Conservation (phyloP, 345 rosid genomes). For the Gossypium arboreum region DNA sequence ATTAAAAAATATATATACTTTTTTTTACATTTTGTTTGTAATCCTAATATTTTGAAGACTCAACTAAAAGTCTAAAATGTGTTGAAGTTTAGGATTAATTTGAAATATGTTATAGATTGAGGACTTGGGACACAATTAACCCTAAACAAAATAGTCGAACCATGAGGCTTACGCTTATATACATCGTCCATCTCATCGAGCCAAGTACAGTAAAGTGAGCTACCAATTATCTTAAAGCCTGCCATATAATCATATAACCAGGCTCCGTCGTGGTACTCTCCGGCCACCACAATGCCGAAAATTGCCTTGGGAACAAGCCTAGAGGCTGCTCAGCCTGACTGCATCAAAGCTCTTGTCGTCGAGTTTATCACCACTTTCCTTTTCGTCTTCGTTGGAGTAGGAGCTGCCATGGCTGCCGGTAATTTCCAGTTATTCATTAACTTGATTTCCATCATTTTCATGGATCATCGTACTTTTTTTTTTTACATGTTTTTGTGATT, state of each 20-base stretch:
- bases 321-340: conserved; percentile 62
- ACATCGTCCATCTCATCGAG: neutral
- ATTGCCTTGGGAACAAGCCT: conserved; percentile 55
- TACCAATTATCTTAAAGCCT: neutral
- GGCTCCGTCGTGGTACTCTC: neutral
- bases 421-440: neutral
- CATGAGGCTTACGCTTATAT: neutral
- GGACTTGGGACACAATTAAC: too few relatives aligned
- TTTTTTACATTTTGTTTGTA: too few relatives aligned
- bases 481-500: neutral
- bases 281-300: conserved; percentile 42
- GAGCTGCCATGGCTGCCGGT: conserved; percentile 79
- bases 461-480: neutral
- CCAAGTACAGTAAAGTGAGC: neutral
- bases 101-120: too few relatives aligned
- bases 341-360: conserved; percentile 70
- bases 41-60: too few relatives aligned
- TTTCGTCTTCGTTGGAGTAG: conserved; percentile 82
- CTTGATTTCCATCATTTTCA: neutral
- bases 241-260: neutral
- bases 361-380: conserved; percentile 85
- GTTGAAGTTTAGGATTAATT: too few relatives aligned
- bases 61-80: too few relatives aligned
- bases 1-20: too few relatives aligned
- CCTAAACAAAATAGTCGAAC: neutral